These are phyloP conservation scores for Pachysolen tannophilus DNA, from an alignment of 805 yeast species.

Conservation along the genomic window DNA sequence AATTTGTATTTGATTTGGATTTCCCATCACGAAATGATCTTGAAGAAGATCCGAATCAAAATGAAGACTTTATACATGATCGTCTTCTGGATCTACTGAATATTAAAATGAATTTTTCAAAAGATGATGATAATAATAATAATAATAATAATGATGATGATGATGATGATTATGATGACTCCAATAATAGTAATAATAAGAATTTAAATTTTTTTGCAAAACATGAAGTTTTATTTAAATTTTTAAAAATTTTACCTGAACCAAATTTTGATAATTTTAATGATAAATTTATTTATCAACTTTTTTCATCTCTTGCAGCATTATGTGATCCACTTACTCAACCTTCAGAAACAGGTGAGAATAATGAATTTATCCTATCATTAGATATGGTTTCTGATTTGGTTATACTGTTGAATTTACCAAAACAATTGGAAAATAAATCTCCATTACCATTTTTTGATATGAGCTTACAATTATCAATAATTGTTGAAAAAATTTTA, in stretches of 20 bases:
- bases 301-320: conserved; percentile 23
- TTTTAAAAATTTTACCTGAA: too few species aligned
- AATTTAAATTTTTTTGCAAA: background rate
- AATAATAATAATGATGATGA: background rate
- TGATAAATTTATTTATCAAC: background rate
- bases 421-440: conserved; percentile 13
- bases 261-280: too few species aligned
- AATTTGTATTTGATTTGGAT: too few species aligned
- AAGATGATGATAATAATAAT: background rate
- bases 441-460: conserved; percentile 12
- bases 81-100: too few species aligned
- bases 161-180: background rate
- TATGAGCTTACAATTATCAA: conserved; percentile 18
- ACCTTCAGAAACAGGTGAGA: conserved; percentile 50
- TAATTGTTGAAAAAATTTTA: conserved; percentile 25
- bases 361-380: conserved; percentile 40
- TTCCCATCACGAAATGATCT: too few species aligned
- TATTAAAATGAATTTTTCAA: too few species aligned
- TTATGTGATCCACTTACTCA: conserved; percentile 61
- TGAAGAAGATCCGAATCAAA: too few species aligned
- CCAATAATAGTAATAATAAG: background rate
- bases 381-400: conserved; percentile 47
- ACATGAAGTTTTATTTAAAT: conserved; percentile 2
- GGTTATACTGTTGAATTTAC: conserved; percentile 33
- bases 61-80: too few species aligned